Evolutionary conservation across 2,329 filamentous ascomycete genomes (phyloP), one percentile per base, ranked within the genome.

Genomic region (Fusarium sp.): DNA sequence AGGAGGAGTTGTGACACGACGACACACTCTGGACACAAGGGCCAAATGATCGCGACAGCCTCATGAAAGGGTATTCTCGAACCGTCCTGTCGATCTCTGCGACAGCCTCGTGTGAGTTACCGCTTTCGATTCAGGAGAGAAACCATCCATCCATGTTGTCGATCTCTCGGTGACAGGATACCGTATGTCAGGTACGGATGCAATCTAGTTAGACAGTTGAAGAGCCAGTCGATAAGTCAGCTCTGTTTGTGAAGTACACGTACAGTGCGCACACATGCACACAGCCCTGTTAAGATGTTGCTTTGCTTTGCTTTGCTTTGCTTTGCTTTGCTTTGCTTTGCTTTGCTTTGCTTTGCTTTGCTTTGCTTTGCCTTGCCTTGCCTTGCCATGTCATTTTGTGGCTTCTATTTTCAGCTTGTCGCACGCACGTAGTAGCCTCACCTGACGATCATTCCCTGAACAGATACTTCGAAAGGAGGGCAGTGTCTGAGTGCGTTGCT

Each of bases 71-170:
- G 31, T n/a, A 58, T 18, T 48, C 28, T 63, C 20, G 41, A 62
- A 55, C 58, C 33, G 44, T 24, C 49, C 42, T 65, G 61, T 35
- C 41, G 58, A 74, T 70, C 62, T 6, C 20, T 36, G 41, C 51
- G 35, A 39, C 58, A 69, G 71, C 67, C 67, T 65, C 35, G 45
- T 48, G 22, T 72, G 57, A 63, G 57, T 38, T 68, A 35, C 68
- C 57, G 26, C 18, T 38, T 47, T 10, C 7, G 15, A 28, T 38
- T 35, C 54, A 47, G 42, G 35, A 39, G 26, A 65, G 31, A 20
- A 39, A 35, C 9, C 39, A 72, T 60, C 71, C 72, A 69, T 74
- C 71, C 72, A 69, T 74, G 71, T 42, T 33, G 62, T 44, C 63
- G 71, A 74, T 74, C 58, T 57, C 22, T 61, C 31, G 41, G n/a